phyloP scores from a whole-genome alignment of 345 rosid species.

The Lepidium aucheri region DNA sequence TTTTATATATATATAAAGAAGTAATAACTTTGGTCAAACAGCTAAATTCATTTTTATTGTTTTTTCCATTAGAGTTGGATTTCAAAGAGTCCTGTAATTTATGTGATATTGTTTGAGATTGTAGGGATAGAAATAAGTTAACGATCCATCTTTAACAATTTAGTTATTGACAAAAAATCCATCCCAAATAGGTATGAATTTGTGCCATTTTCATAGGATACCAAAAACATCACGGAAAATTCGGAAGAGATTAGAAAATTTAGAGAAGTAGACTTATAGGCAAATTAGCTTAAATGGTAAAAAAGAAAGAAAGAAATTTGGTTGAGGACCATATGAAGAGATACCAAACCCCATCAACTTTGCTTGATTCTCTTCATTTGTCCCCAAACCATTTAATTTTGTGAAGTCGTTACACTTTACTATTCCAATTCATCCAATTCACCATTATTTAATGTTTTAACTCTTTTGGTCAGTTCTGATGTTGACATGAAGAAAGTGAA shows the following conservation, averaged over 20 bases:
- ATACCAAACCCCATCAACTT: conserved; percentile 24
- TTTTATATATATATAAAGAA: too few species aligned
- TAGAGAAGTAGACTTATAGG: not conserved
- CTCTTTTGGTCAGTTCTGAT: conserved; percentile 22
- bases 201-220: conserved; percentile 7
- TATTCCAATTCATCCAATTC: conserved; percentile 4
- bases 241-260: not conserved
- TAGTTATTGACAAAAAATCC: too few species aligned
- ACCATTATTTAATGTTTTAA: conserved; percentile 6
- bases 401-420: conserved; percentile 19
- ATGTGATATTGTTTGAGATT: too few species aligned
- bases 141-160: too few species aligned
- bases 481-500: conserved; percentile 20
- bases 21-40: too few species aligned
- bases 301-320: conserved; percentile 2
- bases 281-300: conserved; percentile 8
- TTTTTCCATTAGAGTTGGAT: too few species aligned
- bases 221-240: not conserved
- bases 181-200: not conserved
- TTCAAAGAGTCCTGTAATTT: too few species aligned
- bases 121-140: too few species aligned
- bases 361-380: conserved; percentile 16
- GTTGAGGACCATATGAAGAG: conserved; percentile 11
- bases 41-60: too few species aligned
- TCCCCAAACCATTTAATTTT: conserved; percentile 21